Base-by-base conservation (phyloP, 306 rosid species). In the Herpetospermum pedunculosum region DNA sequence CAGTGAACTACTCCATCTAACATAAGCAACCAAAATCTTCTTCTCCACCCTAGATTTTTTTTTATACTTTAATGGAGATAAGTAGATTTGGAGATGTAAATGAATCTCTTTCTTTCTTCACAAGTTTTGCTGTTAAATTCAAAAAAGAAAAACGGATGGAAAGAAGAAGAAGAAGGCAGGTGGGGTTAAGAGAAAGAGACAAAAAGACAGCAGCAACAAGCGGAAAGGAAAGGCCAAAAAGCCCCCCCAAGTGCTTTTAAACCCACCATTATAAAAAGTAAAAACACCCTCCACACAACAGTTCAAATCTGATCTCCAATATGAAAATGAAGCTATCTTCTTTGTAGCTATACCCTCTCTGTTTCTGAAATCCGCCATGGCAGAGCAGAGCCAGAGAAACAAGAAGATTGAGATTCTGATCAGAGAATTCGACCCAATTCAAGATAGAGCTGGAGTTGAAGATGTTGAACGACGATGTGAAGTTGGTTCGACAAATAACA, bases 391-490 rank as follows among this genome's bases (percentile, higher is more conserved):
- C n/a, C 14, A 46, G 50, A 46, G n/a, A 15, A 14, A n/a, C 43
- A 28, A 7, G 26, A n/a, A 57, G 15, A 14, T 8, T 44, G 3
- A 34, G 34, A 60, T 3, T 2, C 63, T 79, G 37, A 83, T 88
- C 46, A 84, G 95, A 75, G 85, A 74, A 69, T 83, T 77, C 40
- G 84, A 87, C 8, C 44, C 48, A 0, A 34, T 47, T 16, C 85
- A 80, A 63, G 98, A 88, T 74, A 74, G 52, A 8, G 18, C 4
- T 18, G 79, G 72, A 54, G 98, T 90, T 14, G 97, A 89, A 81
- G 89, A 79, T 3, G 81, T 88, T 6, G 97, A 88, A 65, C 88
- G 77, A 26, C 84, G 64, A 47, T 92, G 97, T 16, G 94, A 88
- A 32, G 88, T 82, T 67, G 89, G 97, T 38, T 85, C 92, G 41